Percentiles rank a stretch among this genome's conserved stretches.
phyloP scores from a whole-genome alignment of 495 filamentous ascomycete genomes.

The Podospora fimiseda region DNA sequence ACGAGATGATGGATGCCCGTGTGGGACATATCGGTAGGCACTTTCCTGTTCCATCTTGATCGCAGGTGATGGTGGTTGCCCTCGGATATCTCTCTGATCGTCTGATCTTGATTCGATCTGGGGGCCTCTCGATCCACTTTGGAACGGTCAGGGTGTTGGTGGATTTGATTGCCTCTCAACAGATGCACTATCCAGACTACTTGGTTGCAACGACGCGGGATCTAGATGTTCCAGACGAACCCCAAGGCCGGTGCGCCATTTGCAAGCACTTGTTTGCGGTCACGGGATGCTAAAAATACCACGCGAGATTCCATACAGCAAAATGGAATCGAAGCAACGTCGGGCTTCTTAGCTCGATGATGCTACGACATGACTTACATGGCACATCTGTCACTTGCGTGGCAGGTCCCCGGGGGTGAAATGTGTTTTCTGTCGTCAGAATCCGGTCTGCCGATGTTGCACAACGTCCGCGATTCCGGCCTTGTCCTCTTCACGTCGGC shows the following conservation, averaged over 20 bases:
- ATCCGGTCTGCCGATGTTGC: neutral
- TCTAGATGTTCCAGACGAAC: no score
- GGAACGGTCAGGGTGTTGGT: slow-evolving; percentile 7
- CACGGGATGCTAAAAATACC: slow-evolving; percentile 2
- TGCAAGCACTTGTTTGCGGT: neutral
- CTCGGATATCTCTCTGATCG: slow-evolving; percentile 17
- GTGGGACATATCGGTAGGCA: slow-evolving; percentile 3
- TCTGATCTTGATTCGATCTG: slow-evolving; percentile 16
- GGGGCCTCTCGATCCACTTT: slow-evolving; percentile 15
- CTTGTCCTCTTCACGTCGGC: no score
- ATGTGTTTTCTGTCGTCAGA: neutral
- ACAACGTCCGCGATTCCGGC: no score
- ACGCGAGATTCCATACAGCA: neutral
- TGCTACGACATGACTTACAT: neutral
- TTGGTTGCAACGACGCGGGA: slow-evolving; percentile 2
- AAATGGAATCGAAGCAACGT: neutral
- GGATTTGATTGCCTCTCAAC: slow-evolving; percentile 5
- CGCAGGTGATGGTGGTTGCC: slow-evolving; percentile 5
- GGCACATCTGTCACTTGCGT: neutral
- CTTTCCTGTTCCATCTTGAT: neutral
- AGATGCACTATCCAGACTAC: neutral
- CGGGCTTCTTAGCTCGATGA: neutral
- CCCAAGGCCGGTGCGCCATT: neutral
- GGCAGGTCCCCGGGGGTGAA: neutral
- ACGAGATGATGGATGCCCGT: slow-evolving; percentile 2